Evolutionary conservation across 345 rosid species (phyloP).

Genomic region (Mangifera indica): DNA sequence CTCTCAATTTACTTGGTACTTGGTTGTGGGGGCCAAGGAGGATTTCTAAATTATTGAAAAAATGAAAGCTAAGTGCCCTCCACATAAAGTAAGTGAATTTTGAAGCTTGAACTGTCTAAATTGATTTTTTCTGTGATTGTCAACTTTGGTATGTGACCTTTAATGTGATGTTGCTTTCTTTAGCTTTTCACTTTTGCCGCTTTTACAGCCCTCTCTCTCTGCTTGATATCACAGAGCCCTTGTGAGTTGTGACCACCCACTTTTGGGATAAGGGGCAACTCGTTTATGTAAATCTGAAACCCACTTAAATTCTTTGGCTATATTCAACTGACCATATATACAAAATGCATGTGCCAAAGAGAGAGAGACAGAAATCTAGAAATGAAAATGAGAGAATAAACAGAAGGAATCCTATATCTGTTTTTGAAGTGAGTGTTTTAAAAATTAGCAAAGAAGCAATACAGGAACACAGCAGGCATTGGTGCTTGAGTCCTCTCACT

Average conservation of each 20-base stretch:
- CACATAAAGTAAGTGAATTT: too few relatives aligned
- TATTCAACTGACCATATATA: not conserved
- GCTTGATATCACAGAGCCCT: constrained; percentile 2
- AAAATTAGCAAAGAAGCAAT: not conserved
- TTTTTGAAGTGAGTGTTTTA: constrained; percentile 3
- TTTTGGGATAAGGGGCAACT: constrained; percentile 6
- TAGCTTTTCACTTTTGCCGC: constrained; percentile 2
- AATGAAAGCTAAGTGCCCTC: too few relatives aligned
- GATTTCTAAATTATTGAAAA: too few relatives aligned
- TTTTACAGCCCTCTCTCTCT: constrained; percentile 9
- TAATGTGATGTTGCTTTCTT: not conserved
- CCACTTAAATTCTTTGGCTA: not conserved
- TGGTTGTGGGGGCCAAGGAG: too few relatives aligned
- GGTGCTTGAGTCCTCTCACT: constrained; percentile 10
- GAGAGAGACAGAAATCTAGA: not conserved
- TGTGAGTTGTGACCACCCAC: constrained; percentile 21
- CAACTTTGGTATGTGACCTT: not conserved
- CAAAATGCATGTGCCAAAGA: not conserved
- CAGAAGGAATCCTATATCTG: constrained; percentile 4
- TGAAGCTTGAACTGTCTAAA: too few relatives aligned
- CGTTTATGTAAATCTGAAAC: not conserved
- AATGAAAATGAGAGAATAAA: not conserved
- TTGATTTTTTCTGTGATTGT: too few relatives aligned
- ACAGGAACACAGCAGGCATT: not conserved
- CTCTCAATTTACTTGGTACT: too few relatives aligned